These are phyloP conservation scores for Vigna trinervia DNA, from an alignment of 306 rosid genomes.

Conservation along the genomic window DNA sequence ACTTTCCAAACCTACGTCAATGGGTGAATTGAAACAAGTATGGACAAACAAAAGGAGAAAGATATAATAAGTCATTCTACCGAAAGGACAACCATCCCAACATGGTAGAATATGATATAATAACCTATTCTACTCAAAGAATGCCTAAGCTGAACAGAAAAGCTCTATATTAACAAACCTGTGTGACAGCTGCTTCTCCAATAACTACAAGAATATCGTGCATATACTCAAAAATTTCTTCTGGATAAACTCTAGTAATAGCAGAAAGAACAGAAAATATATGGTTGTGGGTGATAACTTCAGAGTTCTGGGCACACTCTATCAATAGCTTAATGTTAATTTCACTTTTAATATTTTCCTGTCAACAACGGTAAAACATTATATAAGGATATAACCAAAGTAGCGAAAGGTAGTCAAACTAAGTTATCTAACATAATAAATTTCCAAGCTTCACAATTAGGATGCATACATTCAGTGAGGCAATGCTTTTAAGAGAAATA, in stretches of 20 bases:
- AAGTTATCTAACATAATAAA: neutral
- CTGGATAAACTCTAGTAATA: conserved; percentile 68
- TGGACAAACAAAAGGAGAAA: too few species aligned
- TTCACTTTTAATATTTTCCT: conserved; percentile 57
- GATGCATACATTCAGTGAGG: conserved; percentile 50
- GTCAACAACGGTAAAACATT: conserved; percentile 40
- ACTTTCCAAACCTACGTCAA: too few species aligned
- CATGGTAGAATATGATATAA: neutral
- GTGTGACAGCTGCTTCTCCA: conserved; percentile 78
- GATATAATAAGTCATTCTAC: neutral
- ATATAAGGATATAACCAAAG: conserved; percentile 18
- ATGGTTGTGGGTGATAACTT: conserved; percentile 76
- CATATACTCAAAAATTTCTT: conserved; percentile 64
- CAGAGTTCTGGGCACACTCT: conserved; percentile 63
- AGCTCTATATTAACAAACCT: conserved; percentile 61
- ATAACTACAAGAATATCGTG: conserved; percentile 70
- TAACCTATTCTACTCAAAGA: neutral
- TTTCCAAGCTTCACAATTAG: conserved; percentile 19
- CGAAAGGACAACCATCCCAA: neutral
- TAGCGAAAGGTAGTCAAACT: conserved; percentile 18
- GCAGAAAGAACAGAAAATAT: conserved; percentile 70
- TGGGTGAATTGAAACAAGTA: neutral
- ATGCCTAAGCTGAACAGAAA: conserved; percentile 4
- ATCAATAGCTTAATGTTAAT: conserved; percentile 64
- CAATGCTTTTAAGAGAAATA: conserved; percentile 53